Evolutionary conservation across 495 filamentous ascomycete genomes (phyloP), one percentile per base, ranked within the genome.

Genomic region (Terfezia claveryi): DNA sequence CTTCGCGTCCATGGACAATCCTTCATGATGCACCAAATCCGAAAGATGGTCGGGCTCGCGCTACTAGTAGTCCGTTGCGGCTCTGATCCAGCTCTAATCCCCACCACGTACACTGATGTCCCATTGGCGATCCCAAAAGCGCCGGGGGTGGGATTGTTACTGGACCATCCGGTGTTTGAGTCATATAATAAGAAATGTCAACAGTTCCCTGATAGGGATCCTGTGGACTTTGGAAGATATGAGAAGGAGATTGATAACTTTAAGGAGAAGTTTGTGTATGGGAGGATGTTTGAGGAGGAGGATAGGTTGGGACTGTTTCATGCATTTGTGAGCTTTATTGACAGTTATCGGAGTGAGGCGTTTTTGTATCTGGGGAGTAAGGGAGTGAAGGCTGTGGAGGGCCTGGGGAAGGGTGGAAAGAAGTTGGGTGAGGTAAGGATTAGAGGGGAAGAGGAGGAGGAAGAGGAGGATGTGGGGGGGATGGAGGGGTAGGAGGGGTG

Each of bases 11-110:
- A 96, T 67, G 91, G 91, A 0, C 91, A 98, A 68, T 87, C 81
- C 56, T 98, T 98, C 74, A 98, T 98, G 91, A 98, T 98, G 91
- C 91, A 98, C 66, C 91, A 98, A 68, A 98, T 98, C 67, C 82
- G 91, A 57, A 95, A 94, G 68, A 98, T 98, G 91, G 83, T 98
- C 14, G 84, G 81, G 57, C 87, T 96, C 86, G 83, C 80, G 38
- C 74, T 86, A 9, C 75, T 98, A 55, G 71, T 87, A 5, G 80
- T 88, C 2, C 79, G 91, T 46, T 86, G 82, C 67, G 92, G 87
- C 49, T 78, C 80, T 44, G 73, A 78, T 11, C 71, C 79, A 20
- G 66, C 70, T 4, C 73, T 78, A 36, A 85, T 96, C 56, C 61
- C 67, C 0, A 78, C 93, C 50, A 80, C 76, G 37, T 89, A 83